These are phyloP conservation scores for Termitomyces sp. DNA, from an alignment of 768 basidiomycete species.

Conservation along the genomic window DNA sequence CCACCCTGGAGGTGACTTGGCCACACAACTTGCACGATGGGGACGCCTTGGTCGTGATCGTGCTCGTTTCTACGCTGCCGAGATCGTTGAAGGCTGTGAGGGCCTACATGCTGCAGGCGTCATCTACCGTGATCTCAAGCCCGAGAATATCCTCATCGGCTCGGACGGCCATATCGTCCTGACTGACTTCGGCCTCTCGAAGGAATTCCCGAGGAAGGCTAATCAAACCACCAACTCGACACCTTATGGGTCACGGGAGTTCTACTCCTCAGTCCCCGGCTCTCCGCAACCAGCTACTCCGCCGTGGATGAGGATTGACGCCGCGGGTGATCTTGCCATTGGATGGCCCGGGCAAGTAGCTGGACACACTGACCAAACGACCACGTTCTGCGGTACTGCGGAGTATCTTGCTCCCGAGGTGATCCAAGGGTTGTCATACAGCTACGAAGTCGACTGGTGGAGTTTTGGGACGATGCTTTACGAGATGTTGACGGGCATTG, in stretches of 20 bases:
- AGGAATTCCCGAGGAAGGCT: slow-evolving; percentile 72
- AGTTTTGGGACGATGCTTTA: slow-evolving; percentile 96
- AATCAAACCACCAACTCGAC: slow-evolving; percentile 52
- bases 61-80: slow-evolving; percentile 95
- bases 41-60: slow-evolving; percentile 90
- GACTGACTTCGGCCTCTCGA: slow-evolving; percentile 95
- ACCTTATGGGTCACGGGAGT: slow-evolving; percentile 49
- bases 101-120: slow-evolving; percentile 92
- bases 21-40: slow-evolving; percentile 96
- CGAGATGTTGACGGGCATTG: slow-evolving; percentile 95
- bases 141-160: slow-evolving; percentile 94
- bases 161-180: slow-evolving; percentile 94
- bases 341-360: slow-evolving; percentile 57
- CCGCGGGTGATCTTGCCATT: slow-evolving; percentile 43
- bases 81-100: slow-evolving; percentile 96
- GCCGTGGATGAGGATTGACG: slow-evolving; percentile 75
- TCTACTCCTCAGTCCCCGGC: slow-evolving; percentile 49
- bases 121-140: slow-evolving; percentile 96
- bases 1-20: slow-evolving; percentile 94
- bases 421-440: slow-evolving; percentile 85
- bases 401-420: slow-evolving; percentile 98
- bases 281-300: slow-evolving; percentile 47
- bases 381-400: slow-evolving; percentile 93
- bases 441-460: slow-evolving; percentile 98
- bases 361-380: slow-evolving; percentile 62